Percentiles rank a stretch among this genome's conserved stretches.
Evolutionary conservation across 2,329 filamentous ascomycete genomes (phyloP).

Genomic region (Orbilia blumenaviensis): DNA sequence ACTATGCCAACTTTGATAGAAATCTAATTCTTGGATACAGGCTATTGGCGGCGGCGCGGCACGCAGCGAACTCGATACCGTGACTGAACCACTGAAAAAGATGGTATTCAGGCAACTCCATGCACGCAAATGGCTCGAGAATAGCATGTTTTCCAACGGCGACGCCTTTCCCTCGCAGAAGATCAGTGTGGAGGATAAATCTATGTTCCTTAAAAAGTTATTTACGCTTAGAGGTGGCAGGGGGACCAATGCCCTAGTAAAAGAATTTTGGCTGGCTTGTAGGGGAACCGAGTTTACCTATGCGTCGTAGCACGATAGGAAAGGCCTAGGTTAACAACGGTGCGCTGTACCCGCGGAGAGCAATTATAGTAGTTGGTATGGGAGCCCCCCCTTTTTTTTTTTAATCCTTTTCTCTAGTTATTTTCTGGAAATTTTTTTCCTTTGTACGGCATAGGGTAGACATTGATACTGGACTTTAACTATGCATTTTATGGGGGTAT

Average conservation of each 20-base stretch:
- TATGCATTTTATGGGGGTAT: conserved; percentile 13
- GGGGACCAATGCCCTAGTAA: conserved; percentile 73
- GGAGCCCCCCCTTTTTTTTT: neutral
- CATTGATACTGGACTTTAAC: conserved; percentile 1
- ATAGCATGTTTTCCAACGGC: conserved; percentile 66
- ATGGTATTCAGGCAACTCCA: conserved; percentile 68
- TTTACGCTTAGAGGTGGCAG: conserved; percentile 72
- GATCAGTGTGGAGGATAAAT: conserved; percentile 70
- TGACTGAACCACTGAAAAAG: conserved; percentile 76
- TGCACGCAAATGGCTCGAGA: conserved; percentile 71
- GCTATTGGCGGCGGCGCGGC: conserved; percentile 75
- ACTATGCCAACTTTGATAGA: neutral
- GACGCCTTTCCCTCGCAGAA: conserved; percentile 69
- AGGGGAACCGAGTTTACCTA: conserved; percentile 63
- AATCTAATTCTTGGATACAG: conserved; percentile 54
- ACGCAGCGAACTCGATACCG: conserved; percentile 75
- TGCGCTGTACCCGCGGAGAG: neutral
- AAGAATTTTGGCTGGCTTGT: conserved; percentile 77
- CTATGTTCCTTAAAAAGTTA: conserved; percentile 72
- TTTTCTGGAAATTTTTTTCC: neutral
- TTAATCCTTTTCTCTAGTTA: neutral
- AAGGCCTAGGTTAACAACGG: neutral
- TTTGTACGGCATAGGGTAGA: conserved; percentile 5
- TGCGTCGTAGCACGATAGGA: conserved; percentile 39
- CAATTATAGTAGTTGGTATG: neutral